Evolutionary conservation across 345 rosid species (phyloP).

Genomic region (Anastatica hierochuntica): DNA sequence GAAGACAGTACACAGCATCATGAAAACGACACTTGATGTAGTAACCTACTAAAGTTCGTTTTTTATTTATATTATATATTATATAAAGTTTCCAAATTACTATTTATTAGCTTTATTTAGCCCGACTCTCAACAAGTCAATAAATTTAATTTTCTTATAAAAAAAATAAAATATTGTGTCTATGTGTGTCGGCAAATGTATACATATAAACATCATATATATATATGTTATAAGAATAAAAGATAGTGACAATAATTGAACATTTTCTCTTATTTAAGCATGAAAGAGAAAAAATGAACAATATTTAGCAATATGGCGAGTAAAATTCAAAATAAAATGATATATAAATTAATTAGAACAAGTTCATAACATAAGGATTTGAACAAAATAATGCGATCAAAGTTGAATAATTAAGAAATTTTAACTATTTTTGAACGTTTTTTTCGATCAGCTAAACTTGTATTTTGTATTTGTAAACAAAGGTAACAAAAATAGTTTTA

Average conservation of each 20-base stretch:
- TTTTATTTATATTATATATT: not conserved
- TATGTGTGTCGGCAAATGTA: slow-evolving; percentile 25
- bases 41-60: slow-evolving; percentile 17
- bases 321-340: not conserved
- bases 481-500: too few relatives aligned
- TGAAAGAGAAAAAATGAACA: not conserved
- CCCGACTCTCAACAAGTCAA: too few relatives aligned
- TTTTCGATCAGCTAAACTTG: too few relatives aligned
- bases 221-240: not conserved
- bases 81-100: not conserved
- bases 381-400: too few relatives aligned
- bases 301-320: slow-evolving; percentile 1
- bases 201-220: slow-evolving; percentile 14
- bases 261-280: not conserved
- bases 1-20: slow-evolving; percentile 19
- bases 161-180: too few relatives aligned
- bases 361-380: too few relatives aligned
- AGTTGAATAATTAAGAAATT: too few relatives aligned
- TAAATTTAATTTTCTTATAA: not conserved
- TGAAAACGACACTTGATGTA: slow-evolving; percentile 35
- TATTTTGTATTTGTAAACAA: too few relatives aligned
- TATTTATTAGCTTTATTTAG: not conserved
- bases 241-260: slow-evolving; percentile 14
- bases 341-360: not conserved
- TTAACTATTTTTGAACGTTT: too few relatives aligned